phyloP scores from a whole-genome alignment of 805 yeast species.

The Candida hispaniensis region DNA sequence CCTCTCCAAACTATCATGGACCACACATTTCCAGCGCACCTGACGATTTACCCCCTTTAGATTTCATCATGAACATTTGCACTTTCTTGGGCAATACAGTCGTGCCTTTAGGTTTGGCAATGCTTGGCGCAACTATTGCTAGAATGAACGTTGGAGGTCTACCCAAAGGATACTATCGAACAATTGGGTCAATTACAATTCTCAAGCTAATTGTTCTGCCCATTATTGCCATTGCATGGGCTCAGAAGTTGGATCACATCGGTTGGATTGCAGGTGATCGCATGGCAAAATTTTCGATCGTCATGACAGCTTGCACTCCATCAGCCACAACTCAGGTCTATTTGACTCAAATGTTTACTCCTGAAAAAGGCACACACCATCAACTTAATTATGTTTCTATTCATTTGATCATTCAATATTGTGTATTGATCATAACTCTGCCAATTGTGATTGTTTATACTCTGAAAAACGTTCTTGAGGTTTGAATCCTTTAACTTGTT shows the following conservation, averaged over 20 bases:
- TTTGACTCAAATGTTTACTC: constrained; percentile 78
- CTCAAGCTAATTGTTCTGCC: constrained; percentile 62
- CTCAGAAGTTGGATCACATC: constrained; percentile 46
- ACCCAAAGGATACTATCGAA: constrained; percentile 56
- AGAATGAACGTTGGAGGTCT: constrained; percentile 49
- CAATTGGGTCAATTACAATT: constrained; percentile 46
- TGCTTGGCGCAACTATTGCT: constrained; percentile 83
- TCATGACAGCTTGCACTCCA: constrained; percentile 69
- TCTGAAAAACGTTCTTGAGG: constrained; percentile 26
- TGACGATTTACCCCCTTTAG: constrained; percentile 71
- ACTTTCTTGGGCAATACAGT: constrained; percentile 75
- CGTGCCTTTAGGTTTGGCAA: constrained; percentile 74
- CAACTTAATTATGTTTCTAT: constrained; percentile 81
- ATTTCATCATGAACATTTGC: constrained; percentile 73
- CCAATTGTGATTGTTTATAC: constrained; percentile 70
- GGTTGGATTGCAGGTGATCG: constrained; percentile 55
- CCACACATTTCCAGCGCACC: constrained; percentile 61
- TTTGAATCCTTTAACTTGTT: too few species aligned
- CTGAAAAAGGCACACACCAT: constrained; percentile 40
- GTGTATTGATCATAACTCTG: constrained; percentile 52
- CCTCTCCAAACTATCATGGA: constrained; percentile 24
- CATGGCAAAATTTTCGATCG: constrained; percentile 60
- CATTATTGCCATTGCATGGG: constrained; percentile 61
- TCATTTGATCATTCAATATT: constrained; percentile 62
- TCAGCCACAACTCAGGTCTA: constrained; percentile 83